Evolutionary conservation across 495 filamentous ascomycete genomes (phyloP), one percentile per base, ranked within the genome.

Genomic region (Penicillium manginii): DNA sequence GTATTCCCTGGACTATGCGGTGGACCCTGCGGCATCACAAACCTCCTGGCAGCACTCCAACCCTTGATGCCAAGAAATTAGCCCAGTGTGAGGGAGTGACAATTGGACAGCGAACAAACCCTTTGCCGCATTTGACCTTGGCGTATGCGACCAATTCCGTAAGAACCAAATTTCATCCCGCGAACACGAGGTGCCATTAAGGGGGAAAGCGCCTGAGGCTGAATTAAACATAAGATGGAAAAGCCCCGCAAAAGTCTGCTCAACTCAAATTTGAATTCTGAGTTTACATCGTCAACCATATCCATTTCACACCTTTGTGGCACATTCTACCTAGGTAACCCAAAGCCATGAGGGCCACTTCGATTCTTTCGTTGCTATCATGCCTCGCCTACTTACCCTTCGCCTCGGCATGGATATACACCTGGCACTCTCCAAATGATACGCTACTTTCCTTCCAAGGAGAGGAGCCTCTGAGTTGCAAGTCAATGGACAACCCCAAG

Each of bases 331-430:
- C n/a, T n/a, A n/a, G n/a, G n/a, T n/a, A 19, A 17, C 6, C 12
- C 17, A 22, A 17, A 18, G 49, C 35, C 17, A 59, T 59, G 57
- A 45, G 35, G 42, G 18, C 57, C 50, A 47, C 32, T 5, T 53
- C 50, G 8, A 18, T 54, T 3, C 32, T 59, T 26, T 42, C 52
- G 18, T 52, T 54, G 10, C 50, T 42, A 15, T 50, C 47, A 14
- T 59, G 12, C 26, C 57, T 59, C 15, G 50, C 57, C 21, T 54
- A 21, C 18, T 5, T 53, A 6, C 57, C 49, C 2, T 47, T 50
- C 3, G 21, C 50, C 3, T 37, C 57, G 15, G 57, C 57, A 53
- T 59, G 57, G 57, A 50, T 59, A 19, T 59, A 47, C 18, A 47
- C 37, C 12, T 59, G 57, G 57, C 52, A 50, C 29, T 23, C 40